Evolutionary conservation across 768 basidiomycete species (phyloP).

Genomic region (Tulasnella sp.): DNA sequence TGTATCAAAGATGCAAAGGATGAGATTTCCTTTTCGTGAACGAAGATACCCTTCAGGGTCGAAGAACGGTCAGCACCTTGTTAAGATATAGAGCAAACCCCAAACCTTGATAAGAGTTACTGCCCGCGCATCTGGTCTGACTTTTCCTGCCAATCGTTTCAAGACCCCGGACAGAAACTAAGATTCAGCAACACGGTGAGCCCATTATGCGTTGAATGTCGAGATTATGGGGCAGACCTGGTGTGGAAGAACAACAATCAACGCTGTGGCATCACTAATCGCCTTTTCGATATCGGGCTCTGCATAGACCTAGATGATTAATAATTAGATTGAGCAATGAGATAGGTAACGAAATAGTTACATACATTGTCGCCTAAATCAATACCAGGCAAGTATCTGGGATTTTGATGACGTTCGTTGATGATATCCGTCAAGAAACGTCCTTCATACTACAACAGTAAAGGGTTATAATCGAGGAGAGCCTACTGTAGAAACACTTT

Average conservation of each 20-base stretch:
- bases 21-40: constrained; percentile 28
- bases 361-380: constrained; percentile 28
- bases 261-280: constrained; percentile 30
- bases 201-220: too few relatives aligned
- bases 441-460: constrained; percentile 21
- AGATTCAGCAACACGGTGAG: too few relatives aligned
- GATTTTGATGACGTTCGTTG: constrained; percentile 33
- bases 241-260: constrained; percentile 35
- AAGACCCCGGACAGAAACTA: constrained; percentile 30
- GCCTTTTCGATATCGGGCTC: constrained; percentile 30
- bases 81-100: too few relatives aligned
- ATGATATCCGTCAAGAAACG: constrained; percentile 31
- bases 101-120: constrained; percentile 35
- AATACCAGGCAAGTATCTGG: constrained; percentile 30
- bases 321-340: neutral
- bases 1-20: constrained; percentile 34
- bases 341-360: too few relatives aligned
- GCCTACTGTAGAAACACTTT: neutral
- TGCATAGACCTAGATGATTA: constrained; percentile 25
- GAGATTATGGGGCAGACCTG: constrained; percentile 23
- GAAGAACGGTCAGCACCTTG: neutral
- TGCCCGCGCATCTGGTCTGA: constrained; percentile 26
- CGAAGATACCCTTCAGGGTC: constrained; percentile 30
- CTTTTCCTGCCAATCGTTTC: constrained; percentile 29
- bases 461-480: neutral